Conservation (phyloP, 441 rosid genomes). For the Pelargonium myrrhifolium region DNA sequence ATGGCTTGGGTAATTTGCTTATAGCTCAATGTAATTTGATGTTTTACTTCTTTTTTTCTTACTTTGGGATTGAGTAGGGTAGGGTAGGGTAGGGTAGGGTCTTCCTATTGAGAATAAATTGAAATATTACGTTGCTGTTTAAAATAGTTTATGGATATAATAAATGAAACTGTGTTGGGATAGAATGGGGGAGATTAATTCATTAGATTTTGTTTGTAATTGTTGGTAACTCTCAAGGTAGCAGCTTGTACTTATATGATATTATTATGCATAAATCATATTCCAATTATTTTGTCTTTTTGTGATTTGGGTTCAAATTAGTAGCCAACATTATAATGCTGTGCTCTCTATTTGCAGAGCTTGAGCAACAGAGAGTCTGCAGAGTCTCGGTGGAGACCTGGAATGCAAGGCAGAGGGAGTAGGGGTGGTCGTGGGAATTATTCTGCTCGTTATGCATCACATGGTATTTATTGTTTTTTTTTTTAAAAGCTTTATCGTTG, state of each 20-base stretch:
- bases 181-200: background rate
- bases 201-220: background rate
- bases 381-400: constrained; percentile 66
- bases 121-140: background rate
- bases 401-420: constrained; percentile 53
- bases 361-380: constrained; percentile 51
- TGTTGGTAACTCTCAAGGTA: background rate
- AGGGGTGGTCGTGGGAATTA: constrained; percentile 53
- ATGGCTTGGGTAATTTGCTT: background rate
- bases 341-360: constrained; percentile 34
- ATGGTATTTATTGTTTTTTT: constrained; percentile 38
- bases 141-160: background rate
- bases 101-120: background rate
- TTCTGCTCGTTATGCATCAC: constrained; percentile 40
- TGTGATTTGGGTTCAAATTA: constrained; percentile 10
- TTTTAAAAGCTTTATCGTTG: background rate
- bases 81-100: too few species aligned
- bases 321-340: constrained; percentile 1
- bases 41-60: background rate
- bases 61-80: too few species aligned
- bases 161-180: background rate
- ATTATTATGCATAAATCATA: background rate
- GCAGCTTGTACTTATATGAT: background rate
- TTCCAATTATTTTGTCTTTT: background rate
- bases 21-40: background rate